Conservation (phyloP, 352 stramenopile genomes). For the Phytopythium boreale region DNA sequence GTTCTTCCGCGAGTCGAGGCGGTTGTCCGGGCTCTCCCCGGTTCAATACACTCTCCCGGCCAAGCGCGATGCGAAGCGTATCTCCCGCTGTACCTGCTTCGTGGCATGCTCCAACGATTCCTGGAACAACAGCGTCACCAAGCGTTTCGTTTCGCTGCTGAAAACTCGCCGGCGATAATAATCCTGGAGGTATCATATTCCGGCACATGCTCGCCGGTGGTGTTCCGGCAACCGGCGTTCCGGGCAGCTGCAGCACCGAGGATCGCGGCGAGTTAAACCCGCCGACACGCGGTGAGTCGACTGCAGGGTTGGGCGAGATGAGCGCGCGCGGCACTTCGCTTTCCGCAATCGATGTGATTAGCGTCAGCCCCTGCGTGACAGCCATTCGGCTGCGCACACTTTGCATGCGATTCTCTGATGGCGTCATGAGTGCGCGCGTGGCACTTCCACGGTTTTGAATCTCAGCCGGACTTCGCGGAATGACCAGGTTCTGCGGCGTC, state of each 20-base stretch:
- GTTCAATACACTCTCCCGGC: constrained; percentile 57
- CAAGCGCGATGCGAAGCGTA: constrained; percentile 71
- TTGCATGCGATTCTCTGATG: constrained; percentile 17
- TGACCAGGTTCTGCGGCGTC: constrained; percentile 21
- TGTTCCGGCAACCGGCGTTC: constrained; percentile 55
- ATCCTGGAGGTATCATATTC: constrained; percentile 30
- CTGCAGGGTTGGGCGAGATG: constrained; percentile 82
- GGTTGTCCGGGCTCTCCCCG: constrained; percentile 44
- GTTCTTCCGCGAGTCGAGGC: constrained; percentile 23
- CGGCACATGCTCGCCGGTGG: constrained; percentile 51
- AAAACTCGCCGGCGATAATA: constrained; percentile 80
- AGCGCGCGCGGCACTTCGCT: constrained; percentile 76
- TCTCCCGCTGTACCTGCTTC: constrained; percentile 42
- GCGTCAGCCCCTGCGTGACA: constrained; percentile 63
- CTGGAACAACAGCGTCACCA: constrained; percentile 23
- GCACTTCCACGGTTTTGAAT: constrained; percentile 70
- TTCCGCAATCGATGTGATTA: constrained; percentile 82
- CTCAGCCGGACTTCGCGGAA: constrained; percentile 74
- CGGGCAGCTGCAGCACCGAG: constrained; percentile 62
- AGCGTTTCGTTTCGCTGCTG: constrained; percentile 76
- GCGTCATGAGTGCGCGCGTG: not conserved
- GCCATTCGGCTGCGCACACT: constrained; percentile 28
- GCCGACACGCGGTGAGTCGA: constrained; percentile 77
- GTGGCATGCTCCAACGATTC: constrained; percentile 13
- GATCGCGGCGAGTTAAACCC: constrained; percentile 79